phyloP scores from a whole-genome alignment of 2,329 filamentous ascomycete genomes.

The Trichocomaceae sp. region DNA sequence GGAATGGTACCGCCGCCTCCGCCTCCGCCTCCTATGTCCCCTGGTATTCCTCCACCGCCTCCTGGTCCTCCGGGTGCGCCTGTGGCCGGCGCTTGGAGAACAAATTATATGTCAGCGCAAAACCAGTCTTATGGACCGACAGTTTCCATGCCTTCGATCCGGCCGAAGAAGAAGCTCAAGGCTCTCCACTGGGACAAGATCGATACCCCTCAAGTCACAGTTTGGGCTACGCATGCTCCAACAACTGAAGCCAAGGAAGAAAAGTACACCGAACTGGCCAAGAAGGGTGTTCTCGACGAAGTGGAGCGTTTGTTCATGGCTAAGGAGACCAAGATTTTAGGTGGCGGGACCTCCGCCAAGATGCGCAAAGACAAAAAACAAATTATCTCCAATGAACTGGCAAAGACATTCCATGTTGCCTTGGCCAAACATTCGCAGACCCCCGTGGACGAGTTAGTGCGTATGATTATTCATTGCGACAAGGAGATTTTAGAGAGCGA shows the following conservation, averaged over 20 bases:
- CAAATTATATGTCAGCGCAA: conserved; percentile 65
- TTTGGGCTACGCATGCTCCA: conserved; percentile 82
- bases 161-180: conserved; percentile 99
- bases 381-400: conserved; percentile 83
- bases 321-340: conserved; percentile 85
- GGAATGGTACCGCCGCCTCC: conserved; percentile 40
- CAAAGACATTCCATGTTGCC: conserved; percentile 86
- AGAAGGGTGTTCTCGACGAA: conserved; percentile 92
- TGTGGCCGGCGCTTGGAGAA: conserved; percentile 51
- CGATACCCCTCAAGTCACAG: conserved; percentile 80
- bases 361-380: conserved; percentile 97
- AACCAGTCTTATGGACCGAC: conserved; percentile 50
- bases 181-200: conserved; percentile 99
- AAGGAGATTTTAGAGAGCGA: conserved; percentile 77
- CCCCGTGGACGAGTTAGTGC: conserved; percentile 75
- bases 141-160: conserved; percentile 68
- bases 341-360: conserved; percentile 55
- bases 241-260: conserved; percentile 88
- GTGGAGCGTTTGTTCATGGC: conserved; percentile 97
- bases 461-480: conserved; percentile 95
- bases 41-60: conserved; percentile 35
- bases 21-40: conserved; percentile 43
- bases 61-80: conserved; percentile 58
- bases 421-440: conserved; percentile 87
- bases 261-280: conserved; percentile 87